Percentiles rank a stretch among this genome's conserved stretches.
These are phyloP conservation scores for Raddia guianensis DNA, from an alignment of 176 grass and related monocot species.

Conservation along the genomic window DNA sequence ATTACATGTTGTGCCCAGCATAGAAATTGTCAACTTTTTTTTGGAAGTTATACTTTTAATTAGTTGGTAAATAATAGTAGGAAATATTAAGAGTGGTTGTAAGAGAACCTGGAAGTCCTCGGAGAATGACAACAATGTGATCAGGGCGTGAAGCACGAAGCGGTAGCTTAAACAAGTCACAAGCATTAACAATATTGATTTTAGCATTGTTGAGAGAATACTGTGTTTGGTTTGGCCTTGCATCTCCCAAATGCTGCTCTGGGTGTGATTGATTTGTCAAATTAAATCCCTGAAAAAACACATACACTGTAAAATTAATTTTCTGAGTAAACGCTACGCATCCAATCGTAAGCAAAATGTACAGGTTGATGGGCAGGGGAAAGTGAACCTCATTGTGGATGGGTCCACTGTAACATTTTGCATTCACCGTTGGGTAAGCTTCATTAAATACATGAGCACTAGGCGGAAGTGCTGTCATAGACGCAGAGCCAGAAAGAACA, in stretches of 20 bases:
- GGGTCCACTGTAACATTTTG: slow-evolving; percentile 41
- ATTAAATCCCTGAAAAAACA: slow-evolving; percentile 48
- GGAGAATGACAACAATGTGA: slow-evolving; percentile 93
- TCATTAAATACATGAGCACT: slow-evolving; percentile 41
- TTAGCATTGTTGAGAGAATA: slow-evolving; percentile 47
- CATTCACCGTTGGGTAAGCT: slow-evolving; percentile 33
- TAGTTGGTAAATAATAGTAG: slow-evolving; percentile 24
- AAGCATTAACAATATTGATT: slow-evolving; percentile 63
- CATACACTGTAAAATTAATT: slow-evolving; percentile 12
- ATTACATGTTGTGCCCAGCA: neutral
- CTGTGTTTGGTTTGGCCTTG: slow-evolving; percentile 26
- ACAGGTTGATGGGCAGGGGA: slow-evolving; percentile 14
- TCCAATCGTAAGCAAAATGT: slow-evolving; percentile 1
- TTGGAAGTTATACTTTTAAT: slow-evolving; percentile 9
- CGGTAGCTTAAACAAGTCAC: slow-evolving; percentile 81
- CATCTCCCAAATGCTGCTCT: slow-evolving; percentile 47
- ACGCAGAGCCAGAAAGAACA: slow-evolving; percentile 46
- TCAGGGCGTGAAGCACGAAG: slow-evolving; percentile 75
- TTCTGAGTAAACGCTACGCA: slow-evolving; percentile 29
- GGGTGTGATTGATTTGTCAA: slow-evolving; percentile 43
- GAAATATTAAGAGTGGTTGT: slow-evolving; percentile 22
- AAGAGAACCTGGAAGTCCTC: slow-evolving; percentile 86
- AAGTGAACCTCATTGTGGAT: slow-evolving; percentile 46
- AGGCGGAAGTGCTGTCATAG: slow-evolving; percentile 25
- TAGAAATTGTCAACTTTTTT: slow-evolving; percentile 14